A percentile compares a stretch with the other conserved stretches of the same genome.
These are phyloP conservation scores for Micractinium conductrix DNA, from an alignment of 139 green algal species.

Conservation along the genomic window DNA sequence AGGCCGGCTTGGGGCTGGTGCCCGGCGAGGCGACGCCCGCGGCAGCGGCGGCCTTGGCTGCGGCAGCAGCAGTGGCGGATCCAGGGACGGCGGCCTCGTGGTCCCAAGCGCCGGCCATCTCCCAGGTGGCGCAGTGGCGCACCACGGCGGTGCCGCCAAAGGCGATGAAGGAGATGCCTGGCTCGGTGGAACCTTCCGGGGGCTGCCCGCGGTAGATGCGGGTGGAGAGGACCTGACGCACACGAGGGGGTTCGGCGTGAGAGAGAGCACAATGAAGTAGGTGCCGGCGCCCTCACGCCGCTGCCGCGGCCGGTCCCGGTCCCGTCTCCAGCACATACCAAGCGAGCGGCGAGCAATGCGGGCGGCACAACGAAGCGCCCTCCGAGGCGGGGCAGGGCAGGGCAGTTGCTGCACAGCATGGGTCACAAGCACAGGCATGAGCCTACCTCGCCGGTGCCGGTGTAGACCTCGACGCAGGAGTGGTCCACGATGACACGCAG, in stretches of 20 bases:
- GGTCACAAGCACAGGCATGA: background rate
- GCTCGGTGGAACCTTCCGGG: slow-evolving; percentile 46
- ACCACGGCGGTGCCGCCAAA: slow-evolving; percentile 42
- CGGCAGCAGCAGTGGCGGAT: background rate
- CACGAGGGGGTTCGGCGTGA: background rate
- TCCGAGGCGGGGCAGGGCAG: background rate
- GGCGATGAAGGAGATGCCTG: slow-evolving; percentile 54
- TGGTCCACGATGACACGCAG: slow-evolving; percentile 84
- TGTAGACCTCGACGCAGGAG: slow-evolving; percentile 77
- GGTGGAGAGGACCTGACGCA: slow-evolving; percentile 65
- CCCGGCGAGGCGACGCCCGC: too few relatives aligned
- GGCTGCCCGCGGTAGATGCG: slow-evolving; percentile 77
- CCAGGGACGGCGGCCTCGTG: background rate
- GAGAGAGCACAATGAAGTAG: background rate
- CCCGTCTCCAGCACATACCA: background rate
- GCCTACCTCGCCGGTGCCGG: slow-evolving; percentile 48
- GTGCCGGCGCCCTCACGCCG: background rate
- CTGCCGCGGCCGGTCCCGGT: background rate
- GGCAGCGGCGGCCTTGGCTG: background rate
- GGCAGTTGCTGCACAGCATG: background rate
- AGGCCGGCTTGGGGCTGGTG: slow-evolving; percentile 2
- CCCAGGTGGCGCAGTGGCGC: slow-evolving; percentile 18
- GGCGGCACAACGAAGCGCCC: background rate
- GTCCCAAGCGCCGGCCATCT: slow-evolving; percentile 43
- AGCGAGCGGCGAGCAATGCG: background rate